Evolutionary conservation across 2,329 filamentous ascomycete species (phyloP), one percentile per base, ranked within the genome.

Genomic region (Fusarium sp.): DNA sequence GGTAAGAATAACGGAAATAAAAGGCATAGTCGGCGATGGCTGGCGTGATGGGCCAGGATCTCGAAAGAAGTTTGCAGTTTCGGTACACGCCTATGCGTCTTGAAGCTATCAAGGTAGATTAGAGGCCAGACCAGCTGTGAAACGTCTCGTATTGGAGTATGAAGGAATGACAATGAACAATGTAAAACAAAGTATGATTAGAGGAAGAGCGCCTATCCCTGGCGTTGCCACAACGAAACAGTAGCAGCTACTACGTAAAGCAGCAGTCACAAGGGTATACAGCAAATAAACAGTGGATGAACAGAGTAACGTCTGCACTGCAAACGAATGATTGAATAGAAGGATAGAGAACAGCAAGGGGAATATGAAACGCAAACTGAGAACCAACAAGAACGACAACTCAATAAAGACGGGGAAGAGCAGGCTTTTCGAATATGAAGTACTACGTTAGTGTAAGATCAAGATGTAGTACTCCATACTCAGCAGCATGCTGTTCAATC

Each of bases 91-190:
- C 8, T 25, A 25, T n/a, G 54, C 22, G 24, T 24, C 30, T 45
- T 25, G 30, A 45, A 22, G 29, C 40, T 63, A 42, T 42, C 38
- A 44, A 57, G 43, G 44, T 59, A 38, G n/a, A 57, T 55, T 12
- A n/a, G 51, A 63, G 59, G 62, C 57, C 69, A 73, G 71, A 47
- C 71, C 69, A 53, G 63, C 69, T 71, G 46, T 71, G 72, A 61
- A 66, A 72, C 69, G 53, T 32, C 43, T 69, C 49, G 24, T 40
- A 24, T 46, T 50, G 40, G 22, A 46, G 32, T 24, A 45, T 45
- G 44, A 64, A 55, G 20, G 27, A 65, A 59, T 22, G 25, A 52
- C 34, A 46, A 20, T 15, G 15, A 44, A 52, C 14, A 22, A 29
- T 56, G 25, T n/a, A 25, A 55, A 59, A 50, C n/a, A 20, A 52